Conservation (phyloP, 2,329 filamentous ascomycete species). For the Penicillium sp. region DNA sequence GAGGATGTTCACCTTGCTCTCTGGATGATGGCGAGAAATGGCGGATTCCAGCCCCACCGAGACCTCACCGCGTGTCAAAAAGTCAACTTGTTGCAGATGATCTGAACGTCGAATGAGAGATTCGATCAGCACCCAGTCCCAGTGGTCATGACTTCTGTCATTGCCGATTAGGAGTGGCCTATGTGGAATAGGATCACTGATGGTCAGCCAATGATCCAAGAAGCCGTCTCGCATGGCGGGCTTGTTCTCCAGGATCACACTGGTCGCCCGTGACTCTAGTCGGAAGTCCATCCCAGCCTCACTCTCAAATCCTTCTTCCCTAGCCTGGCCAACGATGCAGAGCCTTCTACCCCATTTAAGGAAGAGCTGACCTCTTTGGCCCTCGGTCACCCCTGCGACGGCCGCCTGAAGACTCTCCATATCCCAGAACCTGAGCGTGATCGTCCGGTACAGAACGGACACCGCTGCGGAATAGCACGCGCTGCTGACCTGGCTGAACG, state of each 20-base stretch:
- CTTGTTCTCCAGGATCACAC: background rate
- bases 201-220: slow-evolving; percentile 2
- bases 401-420: background rate
- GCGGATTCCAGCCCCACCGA: background rate
- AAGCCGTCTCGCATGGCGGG: slow-evolving; percentile 1
- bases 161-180: background rate
- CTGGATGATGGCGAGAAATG: slow-evolving; percentile 3
- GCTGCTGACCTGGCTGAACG: slow-evolving; percentile 1
- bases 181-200: background rate
- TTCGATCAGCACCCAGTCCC: slow-evolving; percentile 1
- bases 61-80: background rate
- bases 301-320: background rate
- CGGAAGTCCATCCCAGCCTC: too few species aligned
- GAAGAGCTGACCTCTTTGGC: background rate
- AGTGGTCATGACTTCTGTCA: background rate
- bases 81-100: slow-evolving; percentile 3
- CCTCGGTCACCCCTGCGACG: background rate
- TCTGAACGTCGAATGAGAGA: slow-evolving; percentile 3
- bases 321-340: background rate
- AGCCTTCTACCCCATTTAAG: slow-evolving; percentile 3
- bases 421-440: slow-evolving; percentile 3
- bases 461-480: background rate
- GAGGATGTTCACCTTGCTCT: slow-evolving; percentile 1
- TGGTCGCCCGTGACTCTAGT: slow-evolving; percentile 1
- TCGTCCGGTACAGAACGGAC: background rate